Evolutionary conservation across 257 asterid species (phyloP).

Genomic region (Primulina eburnea): DNA sequence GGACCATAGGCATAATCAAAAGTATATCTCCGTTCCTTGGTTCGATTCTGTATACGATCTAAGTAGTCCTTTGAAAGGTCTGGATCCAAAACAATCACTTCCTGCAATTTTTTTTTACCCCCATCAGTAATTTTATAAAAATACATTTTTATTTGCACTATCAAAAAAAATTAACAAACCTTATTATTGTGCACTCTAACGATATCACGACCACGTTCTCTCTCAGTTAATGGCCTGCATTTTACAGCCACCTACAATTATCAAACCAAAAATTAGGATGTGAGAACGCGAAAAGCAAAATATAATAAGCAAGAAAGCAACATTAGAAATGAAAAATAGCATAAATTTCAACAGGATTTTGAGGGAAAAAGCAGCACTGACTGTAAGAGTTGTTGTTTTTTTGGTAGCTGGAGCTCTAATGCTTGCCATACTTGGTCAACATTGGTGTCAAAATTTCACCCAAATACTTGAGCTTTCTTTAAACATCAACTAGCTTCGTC

Average conservation of each 20-base stretch:
- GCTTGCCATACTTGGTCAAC: conserved; percentile 64
- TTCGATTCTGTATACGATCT: conserved; percentile 74
- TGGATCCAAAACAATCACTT: conserved; percentile 86
- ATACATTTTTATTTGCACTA: conserved; percentile 1
- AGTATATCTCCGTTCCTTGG: conserved; percentile 70
- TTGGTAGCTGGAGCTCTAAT: conserved; percentile 72
- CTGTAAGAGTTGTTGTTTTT: conserved; percentile 76
- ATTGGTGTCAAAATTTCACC: conserved; percentile 40
- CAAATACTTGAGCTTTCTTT: conserved; percentile 13
- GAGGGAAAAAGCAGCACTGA: conserved; percentile 29
- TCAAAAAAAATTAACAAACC: conserved; percentile 38
- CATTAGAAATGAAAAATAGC: not conserved
- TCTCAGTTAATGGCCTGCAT: conserved; percentile 81
- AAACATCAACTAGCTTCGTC: conserved; percentile 21
- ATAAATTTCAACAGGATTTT: not conserved
- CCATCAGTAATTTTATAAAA: conserved; percentile 15
- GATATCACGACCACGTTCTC: conserved; percentile 66
- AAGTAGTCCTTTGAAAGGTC: conserved; percentile 86
- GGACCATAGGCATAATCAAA: conserved; percentile 91
- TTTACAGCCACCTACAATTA: conserved; percentile 83
- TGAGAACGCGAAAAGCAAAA: conserved; percentile 4
- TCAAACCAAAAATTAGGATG: conserved; percentile 7
- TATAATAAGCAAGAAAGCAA: conserved; percentile 11
- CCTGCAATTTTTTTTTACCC: conserved; percentile 49
- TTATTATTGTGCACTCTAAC: conserved; percentile 72